Conservation (phyloP, 345 rosid genomes). For the Theobroma cacao region DNA sequence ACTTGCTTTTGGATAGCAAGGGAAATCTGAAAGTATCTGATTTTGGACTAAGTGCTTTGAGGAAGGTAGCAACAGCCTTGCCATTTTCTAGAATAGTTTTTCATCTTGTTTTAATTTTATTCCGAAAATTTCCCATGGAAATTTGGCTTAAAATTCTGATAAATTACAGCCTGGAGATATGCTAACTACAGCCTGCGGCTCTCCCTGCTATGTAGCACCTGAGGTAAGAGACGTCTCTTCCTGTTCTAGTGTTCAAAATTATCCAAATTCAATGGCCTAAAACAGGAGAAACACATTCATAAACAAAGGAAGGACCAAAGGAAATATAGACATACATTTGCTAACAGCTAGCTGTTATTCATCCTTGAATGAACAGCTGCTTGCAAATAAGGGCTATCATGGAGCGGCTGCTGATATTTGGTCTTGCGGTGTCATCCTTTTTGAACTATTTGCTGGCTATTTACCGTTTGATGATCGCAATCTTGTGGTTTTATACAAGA, state of each 20-base stretch:
- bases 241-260: neutral
- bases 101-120: neutral
- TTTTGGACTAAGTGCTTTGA: slow-evolving; percentile 76
- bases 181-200: slow-evolving; percentile 89
- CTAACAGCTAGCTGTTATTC: neutral
- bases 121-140: neutral
- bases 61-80: slow-evolving; percentile 39
- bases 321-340: neutral
- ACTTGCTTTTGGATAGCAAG: slow-evolving; percentile 64
- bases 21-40: slow-evolving; percentile 89
- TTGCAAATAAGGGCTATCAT: slow-evolving; percentile 66
- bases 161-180: slow-evolving; percentile 64
- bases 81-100: neutral
- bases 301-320: neutral
- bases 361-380: slow-evolving; percentile 48
- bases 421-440: slow-evolving; percentile 93
- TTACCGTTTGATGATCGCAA: slow-evolving; percentile 80
- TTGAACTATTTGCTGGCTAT: slow-evolving; percentile 72
- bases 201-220: slow-evolving; percentile 91
- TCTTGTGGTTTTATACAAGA: slow-evolving; percentile 61
- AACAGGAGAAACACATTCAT: neutral
- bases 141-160: slow-evolving; percentile 15
- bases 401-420: slow-evolving; percentile 91
- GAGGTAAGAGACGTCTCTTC: slow-evolving; percentile 49
- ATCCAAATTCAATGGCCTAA: neutral